Base-by-base conservation (phyloP, 2,329 filamentous ascomycete species). In the Talaromyces sp. region DNA sequence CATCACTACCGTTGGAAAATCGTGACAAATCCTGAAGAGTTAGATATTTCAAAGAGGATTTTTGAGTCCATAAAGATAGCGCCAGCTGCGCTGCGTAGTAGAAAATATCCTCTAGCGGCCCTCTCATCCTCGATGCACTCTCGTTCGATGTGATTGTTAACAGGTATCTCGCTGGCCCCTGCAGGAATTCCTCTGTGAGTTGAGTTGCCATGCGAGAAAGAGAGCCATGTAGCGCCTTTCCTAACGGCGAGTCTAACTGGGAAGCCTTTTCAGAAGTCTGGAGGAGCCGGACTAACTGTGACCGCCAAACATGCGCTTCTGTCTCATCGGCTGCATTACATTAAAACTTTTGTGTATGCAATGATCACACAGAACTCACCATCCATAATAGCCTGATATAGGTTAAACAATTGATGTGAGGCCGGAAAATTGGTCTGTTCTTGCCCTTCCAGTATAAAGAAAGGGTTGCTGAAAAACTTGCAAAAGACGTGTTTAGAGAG, bases 271-370 rank as follows among this genome's bases (percentile, higher is more conserved):
- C 41, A n/a, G 41, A 7, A 6, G 46, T 41, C 27, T 50, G 58
- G 9, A 68, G 50, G n/a, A 65, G 58, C 19, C 62, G 60, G 9
- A 69, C 31, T 11, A 58, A 64, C 31, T 67, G 63, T 17, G 67
- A 65, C 10, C 66, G 62, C 67, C 67, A 69, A 41, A 61, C 58
- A 29, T 69, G 64, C 10, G 64, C 65, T 56, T 64, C 59, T 32
- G 51, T 35, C 13, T 46, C 35, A 52, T 67, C 46, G n/a, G 63
- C 66, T 67, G 57, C 43, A 10, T 58, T 5, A n/a, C 13, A 3
- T 26, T 13, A 9, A n/a, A n/a, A n/a, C n/a, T n/a, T n/a, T n/a
- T n/a, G n/a, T n/a, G n/a, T n/a, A n/a, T n/a, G n/a, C n/a, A n/a
- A n/a, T n/a, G n/a, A n/a, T n/a, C n/a, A n/a, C n/a, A n/a, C n/a